phyloP scores from a whole-genome alignment of 495 filamentous ascomycete species.

The Podospora conica region DNA sequence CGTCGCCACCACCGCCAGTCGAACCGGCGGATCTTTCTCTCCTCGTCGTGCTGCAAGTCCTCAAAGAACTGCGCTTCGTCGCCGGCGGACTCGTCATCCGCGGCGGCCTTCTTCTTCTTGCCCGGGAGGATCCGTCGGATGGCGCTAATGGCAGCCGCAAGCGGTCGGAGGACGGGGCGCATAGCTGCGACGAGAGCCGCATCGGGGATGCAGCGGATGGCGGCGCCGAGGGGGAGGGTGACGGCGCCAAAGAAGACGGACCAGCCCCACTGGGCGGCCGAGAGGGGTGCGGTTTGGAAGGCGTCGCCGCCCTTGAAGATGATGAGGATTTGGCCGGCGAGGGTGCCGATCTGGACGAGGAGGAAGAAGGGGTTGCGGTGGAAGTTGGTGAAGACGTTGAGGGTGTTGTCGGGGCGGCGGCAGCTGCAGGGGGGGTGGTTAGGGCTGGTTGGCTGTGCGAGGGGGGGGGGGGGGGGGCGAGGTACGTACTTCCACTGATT shows the following conservation, averaged over 20 bases:
- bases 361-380: slow-evolving; percentile 72
- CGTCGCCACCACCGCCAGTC: background rate
- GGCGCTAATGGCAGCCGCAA: background rate
- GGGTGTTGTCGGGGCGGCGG: slow-evolving; percentile 74
- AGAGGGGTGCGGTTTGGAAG: slow-evolving; percentile 53
- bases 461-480: background rate
- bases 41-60: background rate
- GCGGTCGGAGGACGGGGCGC: background rate
- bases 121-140: background rate
- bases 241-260: background rate
- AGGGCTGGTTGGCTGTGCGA: background rate
- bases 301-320: slow-evolving; percentile 64
- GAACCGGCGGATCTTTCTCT: background rate
- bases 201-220: slow-evolving; percentile 1
- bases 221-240: background rate
- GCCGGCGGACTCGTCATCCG: background rate
- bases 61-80: background rate
- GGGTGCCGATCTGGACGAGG: slow-evolving; percentile 68
- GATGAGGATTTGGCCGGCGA: slow-evolving; percentile 75
- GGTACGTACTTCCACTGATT: slow-evolving; percentile 26
- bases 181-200: background rate
- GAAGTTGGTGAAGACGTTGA: slow-evolving; percentile 86
- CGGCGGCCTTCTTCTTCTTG: background rate
- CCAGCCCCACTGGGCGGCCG: slow-evolving; percentile 57
- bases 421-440: slow-evolving; percentile 24